A percentile compares a stretch with the other conserved stretches of the same genome.
Evolutionary conservation across 352 stramenopile genomes (phyloP).

Genomic region (Globisporangium camurandrum): DNA sequence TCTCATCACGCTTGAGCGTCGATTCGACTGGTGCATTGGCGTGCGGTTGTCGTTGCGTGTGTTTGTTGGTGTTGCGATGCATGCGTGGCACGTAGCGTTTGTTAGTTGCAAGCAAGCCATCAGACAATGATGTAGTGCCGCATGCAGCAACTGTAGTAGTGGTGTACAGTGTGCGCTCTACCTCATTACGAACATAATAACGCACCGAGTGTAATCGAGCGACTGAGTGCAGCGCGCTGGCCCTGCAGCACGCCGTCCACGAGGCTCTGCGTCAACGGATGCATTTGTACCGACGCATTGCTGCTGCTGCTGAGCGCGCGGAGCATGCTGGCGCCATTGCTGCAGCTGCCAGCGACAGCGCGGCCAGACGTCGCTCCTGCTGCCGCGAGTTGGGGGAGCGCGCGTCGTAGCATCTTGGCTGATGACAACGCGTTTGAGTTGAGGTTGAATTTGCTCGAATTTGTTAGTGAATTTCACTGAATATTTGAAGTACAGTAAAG

Average conservation of each 20-base stretch:
- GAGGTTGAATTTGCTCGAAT: too few species aligned
- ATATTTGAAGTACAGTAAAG: too few species aligned
- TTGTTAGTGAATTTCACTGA: too few species aligned
- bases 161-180: too few species aligned
- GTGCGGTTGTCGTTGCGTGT: too few species aligned
- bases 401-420: constrained; percentile 8
- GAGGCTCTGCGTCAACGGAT: constrained; percentile 35
- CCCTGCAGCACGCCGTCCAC: constrained; percentile 43
- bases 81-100: background rate
- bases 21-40: constrained; percentile 55
- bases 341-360: background rate
- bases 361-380: background rate
- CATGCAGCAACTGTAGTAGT: too few species aligned
- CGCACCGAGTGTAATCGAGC: constrained; percentile 67
- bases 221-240: constrained; percentile 60
- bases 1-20: constrained; percentile 52
- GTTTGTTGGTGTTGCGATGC: background rate
- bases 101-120: too few species aligned
- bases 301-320: constrained; percentile 1
- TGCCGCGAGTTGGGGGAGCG: constrained; percentile 1
- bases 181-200: background rate
- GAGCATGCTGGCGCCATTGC: background rate
- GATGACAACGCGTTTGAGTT: too few species aligned
- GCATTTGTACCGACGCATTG: constrained; percentile 14
- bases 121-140: too few species aligned